Base-by-base conservation (phyloP, 2,329 filamentous ascomycete species). In the Arthroderma sp. region DNA sequence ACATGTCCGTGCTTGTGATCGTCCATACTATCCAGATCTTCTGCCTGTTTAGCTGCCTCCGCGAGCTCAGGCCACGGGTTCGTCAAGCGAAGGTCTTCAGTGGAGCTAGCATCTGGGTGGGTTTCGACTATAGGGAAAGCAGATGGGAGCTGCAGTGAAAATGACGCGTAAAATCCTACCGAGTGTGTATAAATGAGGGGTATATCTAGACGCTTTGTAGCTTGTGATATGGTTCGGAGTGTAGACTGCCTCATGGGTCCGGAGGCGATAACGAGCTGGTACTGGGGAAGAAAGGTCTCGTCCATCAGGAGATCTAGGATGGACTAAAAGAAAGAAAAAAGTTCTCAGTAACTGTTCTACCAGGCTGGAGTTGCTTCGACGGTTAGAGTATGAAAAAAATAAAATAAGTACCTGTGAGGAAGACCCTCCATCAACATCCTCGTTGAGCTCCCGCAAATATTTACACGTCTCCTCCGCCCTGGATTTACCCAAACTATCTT, bases 81-180 rank as follows among this genome's bases (percentile, higher is more conserved):
- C 3, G 95, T 75, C 11, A 98, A 78, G 54, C 93, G 84, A 35
- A 98, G 78, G 65, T 98, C 93, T 58, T 87, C 85, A 0, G 83
- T 93, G 6, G 88, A 84, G 39, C 88, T 87, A 41, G 88, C 83
- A 61, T 95, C 90, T 0, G 93, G 93, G 67, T 98, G 93, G 47
- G 93, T 97, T 68, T 98, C 91, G 61, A 98, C 87, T 58, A 98
- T 87, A 4, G 91, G 90, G 65, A 94, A 95, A 28, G 84, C 82
- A n/a, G 82, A 77, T 8, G 88, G 86, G 28, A 95, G 76, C 63
- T 81, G 78, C 28, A 94, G 77, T n/a, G 84, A 86, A 70, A 97
- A 95, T 63, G 87, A 88, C 1, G 88, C 87, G 71, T 93, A 95
- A 74, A 95, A 96, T 28, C 93, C 93, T 41, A 87, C 80, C n/a